Conservation (phyloP, 768 basidiomycete genomes). For the Mycena latifolia region DNA sequence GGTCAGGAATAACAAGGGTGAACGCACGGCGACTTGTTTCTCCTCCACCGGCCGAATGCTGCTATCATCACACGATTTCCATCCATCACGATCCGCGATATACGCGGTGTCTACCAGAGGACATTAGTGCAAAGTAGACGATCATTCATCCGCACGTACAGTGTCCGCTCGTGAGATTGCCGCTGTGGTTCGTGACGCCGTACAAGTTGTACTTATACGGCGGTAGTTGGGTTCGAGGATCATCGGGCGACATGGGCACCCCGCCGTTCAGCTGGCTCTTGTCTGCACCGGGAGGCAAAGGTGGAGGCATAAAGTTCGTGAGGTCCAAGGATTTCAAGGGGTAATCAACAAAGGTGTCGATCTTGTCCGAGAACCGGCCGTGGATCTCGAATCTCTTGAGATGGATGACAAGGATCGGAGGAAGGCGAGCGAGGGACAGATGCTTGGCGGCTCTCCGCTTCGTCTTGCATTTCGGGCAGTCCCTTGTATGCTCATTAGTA, state of each 20-base stretch:
- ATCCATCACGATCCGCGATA: constrained; percentile 87
- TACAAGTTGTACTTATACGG: constrained; percentile 96
- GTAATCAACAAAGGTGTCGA: constrained; percentile 95
- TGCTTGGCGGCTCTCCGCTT: constrained; percentile 89
- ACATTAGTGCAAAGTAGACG: constrained; percentile 20
- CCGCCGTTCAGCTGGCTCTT: constrained; percentile 61
- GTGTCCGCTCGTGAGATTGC: constrained; percentile 94
- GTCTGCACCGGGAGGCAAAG: constrained; percentile 74
- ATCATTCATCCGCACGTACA: constrained; percentile 68
- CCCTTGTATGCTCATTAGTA: constrained; percentile 61
- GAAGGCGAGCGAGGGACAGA: constrained; percentile 91
- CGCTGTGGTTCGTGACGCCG: constrained; percentile 96
- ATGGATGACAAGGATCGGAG: constrained; percentile 92
- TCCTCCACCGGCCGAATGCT: constrained; percentile 80
- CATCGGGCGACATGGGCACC: constrained; percentile 62
- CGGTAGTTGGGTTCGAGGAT: constrained; percentile 85
- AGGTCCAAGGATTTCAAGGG: constrained; percentile 74
- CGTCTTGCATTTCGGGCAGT: constrained; percentile 94
- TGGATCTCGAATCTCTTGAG: constrained; percentile 93
- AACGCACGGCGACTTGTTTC: constrained; percentile 85
- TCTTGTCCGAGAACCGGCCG: constrained; percentile 94
- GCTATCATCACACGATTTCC: constrained; percentile 96
- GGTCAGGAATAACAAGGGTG: constrained; percentile 5
- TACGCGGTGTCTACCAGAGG: constrained; percentile 87
- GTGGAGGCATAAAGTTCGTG: constrained; percentile 88